Percentiles rank a stretch among this genome's conserved stretches.
phyloP scores from a whole-genome alignment of 768 basidiomycete genomes.

The Tulasnella sp. region DNA sequence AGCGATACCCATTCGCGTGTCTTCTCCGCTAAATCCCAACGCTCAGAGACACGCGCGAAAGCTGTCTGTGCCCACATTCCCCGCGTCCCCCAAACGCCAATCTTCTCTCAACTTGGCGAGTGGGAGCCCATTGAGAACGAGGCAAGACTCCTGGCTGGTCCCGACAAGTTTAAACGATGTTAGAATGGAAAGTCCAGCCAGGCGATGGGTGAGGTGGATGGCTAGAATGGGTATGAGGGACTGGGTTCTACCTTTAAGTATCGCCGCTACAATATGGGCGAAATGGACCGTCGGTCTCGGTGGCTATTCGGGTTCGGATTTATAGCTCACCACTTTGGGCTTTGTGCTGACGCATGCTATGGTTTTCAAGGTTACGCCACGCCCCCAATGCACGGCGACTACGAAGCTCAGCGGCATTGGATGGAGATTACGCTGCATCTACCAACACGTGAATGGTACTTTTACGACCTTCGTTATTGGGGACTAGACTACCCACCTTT shows the following conservation, averaged over 20 bases:
- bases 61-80: slow-evolving; percentile 19
- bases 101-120: neutral
- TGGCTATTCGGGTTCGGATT: slow-evolving; percentile 69
- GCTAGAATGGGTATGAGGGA: slow-evolving; percentile 58
- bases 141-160: slow-evolving; percentile 1
- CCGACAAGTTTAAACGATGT: slow-evolving; percentile 20
- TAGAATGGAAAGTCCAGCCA: slow-evolving; percentile 41
- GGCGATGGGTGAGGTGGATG: slow-evolving; percentile 76
- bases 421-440: slow-evolving; percentile 85
- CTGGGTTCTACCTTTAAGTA: slow-evolving; percentile 56
- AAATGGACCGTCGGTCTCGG: slow-evolving; percentile 72
- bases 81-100: slow-evolving; percentile 10
- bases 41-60: slow-evolving; percentile 16
- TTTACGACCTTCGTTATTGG: slow-evolving; percentile 86
- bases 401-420: slow-evolving; percentile 93
- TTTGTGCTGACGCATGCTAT: neutral
- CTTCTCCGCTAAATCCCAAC: slow-evolving; percentile 26
- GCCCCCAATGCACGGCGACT: slow-evolving; percentile 87
- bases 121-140: neutral
- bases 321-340: neutral
- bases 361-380: slow-evolving; percentile 52
- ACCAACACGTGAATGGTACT: slow-evolving; percentile 77
- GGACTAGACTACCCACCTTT: slow-evolving; percentile 92
- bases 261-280: slow-evolving; percentile 55
- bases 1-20: slow-evolving; percentile 17